A percentile compares a stretch with the other conserved stretches of the same genome.
Conservation (phyloP, 2,329 filamentous ascomycete species). For the Exophiala sideris region DNA sequence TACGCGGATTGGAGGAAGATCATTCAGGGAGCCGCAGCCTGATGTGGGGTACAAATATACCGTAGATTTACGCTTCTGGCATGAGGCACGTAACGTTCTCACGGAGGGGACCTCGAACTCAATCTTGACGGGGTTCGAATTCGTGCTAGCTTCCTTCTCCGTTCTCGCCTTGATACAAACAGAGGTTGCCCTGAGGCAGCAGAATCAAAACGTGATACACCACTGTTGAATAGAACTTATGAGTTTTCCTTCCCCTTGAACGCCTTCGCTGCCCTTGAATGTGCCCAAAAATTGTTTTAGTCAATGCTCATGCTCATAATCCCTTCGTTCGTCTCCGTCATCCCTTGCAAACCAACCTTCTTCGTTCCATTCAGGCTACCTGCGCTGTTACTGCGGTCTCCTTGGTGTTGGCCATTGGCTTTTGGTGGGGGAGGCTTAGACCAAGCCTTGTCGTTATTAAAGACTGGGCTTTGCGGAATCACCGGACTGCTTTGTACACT, state of each 20-base stretch:
- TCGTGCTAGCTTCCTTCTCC: too few species aligned
- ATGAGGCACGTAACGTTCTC: too few species aligned
- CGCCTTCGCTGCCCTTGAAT: conserved; percentile 6
- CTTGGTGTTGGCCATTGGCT: conserved; percentile 54
- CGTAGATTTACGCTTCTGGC: neutral
- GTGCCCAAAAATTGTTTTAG: conserved; percentile 40
- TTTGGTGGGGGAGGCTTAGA: conserved; percentile 59
- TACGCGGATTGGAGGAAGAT: neutral
- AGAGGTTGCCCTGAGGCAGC: too few species aligned
- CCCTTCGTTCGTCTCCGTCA: conserved; percentile 92
- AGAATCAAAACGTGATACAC: too few species aligned
- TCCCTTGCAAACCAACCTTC: conserved; percentile 77
- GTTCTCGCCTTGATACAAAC: too few species aligned
- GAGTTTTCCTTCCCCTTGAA: neutral
- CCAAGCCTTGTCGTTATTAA: conserved; percentile 65
- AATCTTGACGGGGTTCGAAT: too few species aligned
- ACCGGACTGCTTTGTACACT: conserved; percentile 88
- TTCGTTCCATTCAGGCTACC: conserved; percentile 45
- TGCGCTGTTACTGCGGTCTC: conserved; percentile 47
- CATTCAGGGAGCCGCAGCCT: conserved; percentile 1
- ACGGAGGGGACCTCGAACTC: too few species aligned
- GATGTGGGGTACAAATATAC: neutral
- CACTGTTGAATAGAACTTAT: too few species aligned
- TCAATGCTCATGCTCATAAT: conserved; percentile 98
- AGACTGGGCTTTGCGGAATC: conserved; percentile 73